phyloP scores from a whole-genome alignment of 2,329 filamentous ascomycete species.

The Xylariaceae sp. region DNA sequence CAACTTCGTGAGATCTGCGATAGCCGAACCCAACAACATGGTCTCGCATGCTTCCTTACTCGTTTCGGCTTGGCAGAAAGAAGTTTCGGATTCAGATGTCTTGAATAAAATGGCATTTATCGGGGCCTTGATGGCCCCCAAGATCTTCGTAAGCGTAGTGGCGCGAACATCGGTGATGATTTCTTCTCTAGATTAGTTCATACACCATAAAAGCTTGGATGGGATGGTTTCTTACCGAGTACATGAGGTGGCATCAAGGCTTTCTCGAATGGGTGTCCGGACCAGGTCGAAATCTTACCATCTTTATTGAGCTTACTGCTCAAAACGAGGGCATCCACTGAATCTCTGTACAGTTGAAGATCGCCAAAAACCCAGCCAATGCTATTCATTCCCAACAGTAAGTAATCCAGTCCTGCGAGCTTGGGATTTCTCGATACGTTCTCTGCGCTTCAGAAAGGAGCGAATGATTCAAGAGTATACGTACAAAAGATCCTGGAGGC shows the following conservation, averaged over 20 bases:
- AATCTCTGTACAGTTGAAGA: slow-evolving; percentile 21
- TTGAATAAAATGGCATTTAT: slow-evolving; percentile 13
- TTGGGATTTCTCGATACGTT: too few relatives aligned
- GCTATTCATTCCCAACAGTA: slow-evolving; percentile 2
- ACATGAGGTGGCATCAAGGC: slow-evolving; percentile 23
- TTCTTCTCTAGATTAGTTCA: slow-evolving; percentile 11
- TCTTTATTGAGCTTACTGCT: slow-evolving; percentile 18
- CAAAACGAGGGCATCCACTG: slow-evolving; percentile 23
- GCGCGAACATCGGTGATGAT: slow-evolving; percentile 15
- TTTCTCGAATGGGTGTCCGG: slow-evolving; percentile 18
- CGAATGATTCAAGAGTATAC: background rate
- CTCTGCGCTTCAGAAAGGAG: background rate
- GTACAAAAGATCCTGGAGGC: slow-evolving; percentile 22
- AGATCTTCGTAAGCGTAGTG: slow-evolving; percentile 17
- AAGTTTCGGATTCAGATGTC: background rate
- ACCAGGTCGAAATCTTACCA: slow-evolving; percentile 22
- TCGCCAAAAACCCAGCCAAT: slow-evolving; percentile 27
- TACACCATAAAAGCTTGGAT: background rate
- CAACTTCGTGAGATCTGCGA: slow-evolving; percentile 15
- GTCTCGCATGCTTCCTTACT: slow-evolving; percentile 21
- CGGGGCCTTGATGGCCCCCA: slow-evolving; percentile 13
- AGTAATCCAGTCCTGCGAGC: background rate
- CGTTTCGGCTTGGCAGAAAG: slow-evolving; percentile 22
- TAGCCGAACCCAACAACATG: slow-evolving; percentile 27
- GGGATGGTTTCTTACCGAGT: slow-evolving; percentile 18